phyloP scores from a whole-genome alignment of 805 yeast species.

The Wickerhamomyces bovis region DNA sequence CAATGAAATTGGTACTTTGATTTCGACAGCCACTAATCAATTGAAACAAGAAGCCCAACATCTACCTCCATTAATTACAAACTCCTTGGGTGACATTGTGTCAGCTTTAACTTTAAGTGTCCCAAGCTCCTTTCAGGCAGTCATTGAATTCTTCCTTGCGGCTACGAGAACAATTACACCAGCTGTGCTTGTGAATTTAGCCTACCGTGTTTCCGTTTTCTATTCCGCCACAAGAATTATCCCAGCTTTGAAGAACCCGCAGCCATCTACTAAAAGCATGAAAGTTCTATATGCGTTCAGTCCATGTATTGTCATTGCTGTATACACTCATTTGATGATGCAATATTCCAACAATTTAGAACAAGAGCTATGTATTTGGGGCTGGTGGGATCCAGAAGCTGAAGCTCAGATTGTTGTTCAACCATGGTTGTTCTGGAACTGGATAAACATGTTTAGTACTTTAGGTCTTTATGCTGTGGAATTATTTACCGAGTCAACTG shows the following conservation, averaged over 20 bases:
- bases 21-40: conserved; percentile 29
- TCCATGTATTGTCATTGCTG: conserved; percentile 91
- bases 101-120: conserved; percentile 18
- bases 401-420: conserved; percentile 32
- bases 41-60: conserved; percentile 27
- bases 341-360: conserved; percentile 69
- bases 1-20: conserved; percentile 33
- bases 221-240: conserved; percentile 91
- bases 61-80: conserved; percentile 24
- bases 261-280: conserved; percentile 28
- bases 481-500: conserved; percentile 37
- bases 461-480: conserved; percentile 77
- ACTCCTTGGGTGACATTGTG: conserved; percentile 20
- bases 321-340: conserved; percentile 89
- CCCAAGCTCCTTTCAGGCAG: conserved; percentile 25
- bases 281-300: conserved; percentile 76
- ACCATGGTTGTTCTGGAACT: conserved; percentile 97
- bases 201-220: conserved; percentile 81
- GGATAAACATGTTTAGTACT: conserved; percentile 85
- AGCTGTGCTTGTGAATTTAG: conserved; percentile 73
- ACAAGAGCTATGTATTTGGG: conserved; percentile 55
- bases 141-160: conserved; percentile 38
- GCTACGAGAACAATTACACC: conserved; percentile 59
- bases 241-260: conserved; percentile 55
- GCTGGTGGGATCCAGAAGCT: conserved; percentile 34